phyloP scores from a whole-genome alignment of 352 stramenopile species.

The Thraustochytrium striatum region DNA sequence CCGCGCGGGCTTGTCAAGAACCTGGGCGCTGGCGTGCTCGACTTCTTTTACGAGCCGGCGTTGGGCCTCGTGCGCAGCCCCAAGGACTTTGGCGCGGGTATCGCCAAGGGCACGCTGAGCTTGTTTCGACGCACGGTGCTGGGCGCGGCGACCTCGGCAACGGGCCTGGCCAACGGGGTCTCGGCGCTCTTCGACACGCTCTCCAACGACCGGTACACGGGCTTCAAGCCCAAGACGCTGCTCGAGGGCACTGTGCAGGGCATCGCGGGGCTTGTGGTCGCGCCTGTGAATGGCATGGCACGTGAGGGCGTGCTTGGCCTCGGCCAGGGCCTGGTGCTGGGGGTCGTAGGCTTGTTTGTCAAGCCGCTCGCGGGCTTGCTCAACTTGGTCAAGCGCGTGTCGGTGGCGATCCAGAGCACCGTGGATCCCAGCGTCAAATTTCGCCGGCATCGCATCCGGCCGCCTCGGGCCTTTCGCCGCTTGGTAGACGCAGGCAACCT shows the following conservation, averaged over 20 bases:
- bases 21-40: conserved; percentile 77
- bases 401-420: conserved; percentile 35
- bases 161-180: conserved; percentile 19
- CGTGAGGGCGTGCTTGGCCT: conserved; percentile 6
- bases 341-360: conserved; percentile 16
- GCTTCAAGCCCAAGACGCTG: conserved; percentile 20
- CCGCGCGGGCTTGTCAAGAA: conserved; percentile 80
- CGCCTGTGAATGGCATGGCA: conserved; percentile 4
- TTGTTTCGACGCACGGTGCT: conserved; percentile 52
- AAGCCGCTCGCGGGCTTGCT: conserved; percentile 30
- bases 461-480: conserved; percentile 5
- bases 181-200: conserved; percentile 42
- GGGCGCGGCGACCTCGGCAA: conserved; percentile 38
- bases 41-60: conserved; percentile 89
- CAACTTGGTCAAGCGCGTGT: conserved; percentile 39
- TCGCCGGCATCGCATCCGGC: conserved; percentile 19
- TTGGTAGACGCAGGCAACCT: background rate
- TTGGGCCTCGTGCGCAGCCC: conserved; percentile 81
- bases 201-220: conserved; percentile 38
- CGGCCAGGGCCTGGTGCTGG: conserved; percentile 18
- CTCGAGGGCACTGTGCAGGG: conserved; percentile 12
- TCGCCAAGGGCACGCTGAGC: conserved; percentile 59
- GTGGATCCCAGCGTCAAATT: conserved; percentile 35
- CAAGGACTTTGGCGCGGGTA: conserved; percentile 57
- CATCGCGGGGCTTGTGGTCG: conserved; percentile 23